These are phyloP conservation scores for Brassica napus DNA, from an alignment of 345 rosid genomes.

Conservation along the genomic window Da-Ae NC_063446.1:68555001-68555500, in stretches of 20 bases:
- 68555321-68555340: neutral
- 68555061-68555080: neutral
- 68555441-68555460: neutral
- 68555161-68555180: neutral
- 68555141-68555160: neutral
- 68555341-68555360: neutral
- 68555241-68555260: slow-evolving; percentile 6
- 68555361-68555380: slow-evolving; percentile 3
- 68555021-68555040: slow-evolving; percentile 1
- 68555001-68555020: slow-evolving; percentile 7
- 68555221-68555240: slow-evolving; percentile 12
- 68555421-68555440: neutral
- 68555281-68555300: slow-evolving; percentile 1
- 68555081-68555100: slow-evolving; percentile 4
- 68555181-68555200: neutral
- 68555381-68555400: neutral
- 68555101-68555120: neutral
- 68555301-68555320: neutral
- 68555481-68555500: neutral
- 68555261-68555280: neutral
- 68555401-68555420: neutral
- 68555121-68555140: neutral
- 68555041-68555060: slow-evolving; percentile 12
- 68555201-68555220: neutral
- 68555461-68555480: neutral